Conservation (phyloP, 2,329 filamentous ascomycete species). For the Lachnellula hyalina region DNA sequence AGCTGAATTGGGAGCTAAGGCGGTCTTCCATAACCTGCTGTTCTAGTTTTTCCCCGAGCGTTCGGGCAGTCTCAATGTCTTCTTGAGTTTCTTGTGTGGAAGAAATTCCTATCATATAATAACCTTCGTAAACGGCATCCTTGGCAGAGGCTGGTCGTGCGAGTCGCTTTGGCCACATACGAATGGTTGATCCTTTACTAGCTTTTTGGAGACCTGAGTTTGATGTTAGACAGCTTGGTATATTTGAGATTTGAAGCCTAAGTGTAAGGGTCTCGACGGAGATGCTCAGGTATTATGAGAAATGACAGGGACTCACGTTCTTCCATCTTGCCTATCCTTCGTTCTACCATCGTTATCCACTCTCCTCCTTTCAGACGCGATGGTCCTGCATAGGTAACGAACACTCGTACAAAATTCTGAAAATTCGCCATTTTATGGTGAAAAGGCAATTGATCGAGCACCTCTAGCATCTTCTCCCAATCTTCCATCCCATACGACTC, state of each 20-base stretch:
- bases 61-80: not conserved
- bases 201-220: not conserved
- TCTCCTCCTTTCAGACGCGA: conserved; percentile 11
- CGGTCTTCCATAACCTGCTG: not conserved
- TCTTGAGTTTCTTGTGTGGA: not conserved
- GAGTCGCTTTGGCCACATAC: conserved; percentile 17
- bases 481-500: not conserved
- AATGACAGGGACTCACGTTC: conserved; percentile 9
- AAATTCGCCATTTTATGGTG: conserved; percentile 1
- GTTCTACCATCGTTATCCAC: conserved; percentile 16
- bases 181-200: not conserved
- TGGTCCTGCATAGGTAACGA: conserved; percentile 13
- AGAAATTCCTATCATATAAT: conserved; percentile 7
- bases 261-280: not conserved
- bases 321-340: conserved; percentile 9
- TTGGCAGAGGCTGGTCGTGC: not conserved
- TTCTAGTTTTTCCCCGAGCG: not conserved
- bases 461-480: not conserved
- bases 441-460: not conserved
- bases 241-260: too few species aligned
- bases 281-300: not conserved
- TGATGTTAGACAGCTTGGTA: not conserved
- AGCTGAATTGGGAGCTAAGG: not conserved
- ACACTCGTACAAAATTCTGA: conserved; percentile 3
- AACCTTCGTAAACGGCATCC: conserved; percentile 17